Conservation (phyloP, 1,284 basidiomycete genomes). For the Pseudozyma sp. region DNA sequence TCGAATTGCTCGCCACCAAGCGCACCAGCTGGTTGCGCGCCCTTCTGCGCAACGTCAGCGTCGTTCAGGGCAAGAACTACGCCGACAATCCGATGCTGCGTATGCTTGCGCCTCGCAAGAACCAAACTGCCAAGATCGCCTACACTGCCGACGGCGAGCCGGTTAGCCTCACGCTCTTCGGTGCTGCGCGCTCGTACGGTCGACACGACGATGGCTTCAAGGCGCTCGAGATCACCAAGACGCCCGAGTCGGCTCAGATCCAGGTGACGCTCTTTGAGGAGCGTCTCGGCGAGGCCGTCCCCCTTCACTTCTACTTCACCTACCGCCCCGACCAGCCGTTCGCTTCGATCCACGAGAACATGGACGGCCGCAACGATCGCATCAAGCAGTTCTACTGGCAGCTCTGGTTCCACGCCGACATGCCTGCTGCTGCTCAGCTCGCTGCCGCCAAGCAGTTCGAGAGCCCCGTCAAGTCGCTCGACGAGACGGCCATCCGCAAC, state of each 20-base stretch:
- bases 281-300: conserved; percentile 80
- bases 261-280: conserved; percentile 86
- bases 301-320: conserved; percentile 83
- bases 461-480: conserved; percentile 65
- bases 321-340: conserved; percentile 90
- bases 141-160: conserved; percentile 72
- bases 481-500: conserved; percentile 80
- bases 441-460: conserved; percentile 46
- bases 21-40: conserved; percentile 88
- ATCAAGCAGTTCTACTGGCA: conserved; percentile 76
- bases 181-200: conserved; percentile 84
- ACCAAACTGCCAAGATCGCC: conserved; percentile 80
- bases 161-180: conserved; percentile 75
- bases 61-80: conserved; percentile 73
- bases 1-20: conserved; percentile 84
- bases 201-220: conserved; percentile 81
- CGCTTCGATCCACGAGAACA: conserved; percentile 92
- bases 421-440: conserved; percentile 51
- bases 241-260: conserved; percentile 72
- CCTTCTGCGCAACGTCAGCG: conserved; percentile 81
- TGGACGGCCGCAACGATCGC: conserved; percentile 83
- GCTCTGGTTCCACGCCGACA: conserved; percentile 65
- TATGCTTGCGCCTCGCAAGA: conserved; percentile 82
- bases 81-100: conserved; percentile 90
- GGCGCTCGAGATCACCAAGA: conserved; percentile 75